Base-by-base conservation (phyloP, 2,329 filamentous ascomycete genomes). In the Ilyonectria sp. region DNA sequence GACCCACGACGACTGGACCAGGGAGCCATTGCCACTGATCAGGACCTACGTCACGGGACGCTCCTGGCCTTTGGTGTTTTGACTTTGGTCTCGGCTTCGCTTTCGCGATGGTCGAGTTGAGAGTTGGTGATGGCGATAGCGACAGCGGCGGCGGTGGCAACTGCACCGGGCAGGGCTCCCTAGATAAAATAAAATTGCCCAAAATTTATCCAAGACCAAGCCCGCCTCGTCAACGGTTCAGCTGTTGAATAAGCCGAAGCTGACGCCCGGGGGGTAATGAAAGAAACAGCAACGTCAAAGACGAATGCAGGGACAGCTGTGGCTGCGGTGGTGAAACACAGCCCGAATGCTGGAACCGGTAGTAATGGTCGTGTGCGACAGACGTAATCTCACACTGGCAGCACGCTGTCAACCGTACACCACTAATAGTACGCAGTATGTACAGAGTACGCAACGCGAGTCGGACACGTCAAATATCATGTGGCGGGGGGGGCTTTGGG, bases 1-100 rank as follows among this genome's bases (percentile, higher is more conserved):
- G 76, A 75, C 66, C 75, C 76, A 67, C 72, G 74, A 68, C 74
- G 77, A 69, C 64, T 74, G 63, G 71, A 69, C 72, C 75, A 76
- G 71, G 78, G 77, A 75, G 79, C 75, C 80, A 81, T 81, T 69
- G 70, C 69, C 65, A 72, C 64, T 49, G 71, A 59, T 61, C 47
- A 29, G 26, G 31, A 26, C 50, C n/a, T 54, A 49, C 53, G 72
- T 71, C 61, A 68, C 58, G 61, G 65, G 68, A 60, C 60, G 59
- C 57, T 68, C 55, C 64, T 63, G 62, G 37, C 23, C n/a, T 63
- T 57, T 49, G 31, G 29, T 35, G 31, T 35, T 56, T 55, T n/a
- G 40, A 43, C 40, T 37, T 47, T 35, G 59, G 43, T 7, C 40
- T 23, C n/a, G 13, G 26, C 15, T 21, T 52, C 26, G 26, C 31